Evolutionary conservation across 176 grass and related monocot species (phyloP), one percentile per base, ranked within the genome.

Genomic region (Chloris gayana): DNA sequence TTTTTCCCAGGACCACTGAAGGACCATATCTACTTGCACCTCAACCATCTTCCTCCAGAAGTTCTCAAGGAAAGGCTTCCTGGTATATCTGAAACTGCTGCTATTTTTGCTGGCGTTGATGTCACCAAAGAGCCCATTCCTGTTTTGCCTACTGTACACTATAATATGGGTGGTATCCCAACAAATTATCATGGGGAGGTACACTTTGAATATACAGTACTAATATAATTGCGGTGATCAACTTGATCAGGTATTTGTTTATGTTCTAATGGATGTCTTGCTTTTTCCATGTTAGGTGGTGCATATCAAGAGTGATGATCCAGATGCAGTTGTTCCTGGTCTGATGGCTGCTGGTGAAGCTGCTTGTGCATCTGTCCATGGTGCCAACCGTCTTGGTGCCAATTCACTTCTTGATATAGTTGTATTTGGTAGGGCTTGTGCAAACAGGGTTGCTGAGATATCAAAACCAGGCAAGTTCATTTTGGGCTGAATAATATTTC

Each of bases 41-140:
- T 94, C 12, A 94, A 94, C 68, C 91, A 94, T 77, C 76, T 94
- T 53, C 91, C 91, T 22, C 88, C 91, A 6, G 91, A 94, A 75
- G 91, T 94, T 87, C 88, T 97, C 0, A 97, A n/a, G n/a, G n/a
- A n/a, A n/a, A n/a, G n/a, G n/a, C n/a, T n/a, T n/a, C n/a, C n/a
- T n/a, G n/a, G n/a, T 66, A 97, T 97, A 80, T 97, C 91, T 66
- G 94, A 97, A 86, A 97, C 94, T 77, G 91, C 94, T 82, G 94
- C 94, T 69, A 94, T 97, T 90, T 97, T 97, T 77, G 72, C 94
- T 60, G 91, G 94, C 61, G 94, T 97, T 77, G 94, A 97, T 17
- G 94, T 97, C 64, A 97, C 91, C 35, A 97, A 97, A 56, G 94
- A 97, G 81, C 94, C 94, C 73, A 97, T 97, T 80, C 94, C 94